Base-by-base conservation (phyloP, 1,139 yeast species). In the Pichiaceae sp. region DNA sequence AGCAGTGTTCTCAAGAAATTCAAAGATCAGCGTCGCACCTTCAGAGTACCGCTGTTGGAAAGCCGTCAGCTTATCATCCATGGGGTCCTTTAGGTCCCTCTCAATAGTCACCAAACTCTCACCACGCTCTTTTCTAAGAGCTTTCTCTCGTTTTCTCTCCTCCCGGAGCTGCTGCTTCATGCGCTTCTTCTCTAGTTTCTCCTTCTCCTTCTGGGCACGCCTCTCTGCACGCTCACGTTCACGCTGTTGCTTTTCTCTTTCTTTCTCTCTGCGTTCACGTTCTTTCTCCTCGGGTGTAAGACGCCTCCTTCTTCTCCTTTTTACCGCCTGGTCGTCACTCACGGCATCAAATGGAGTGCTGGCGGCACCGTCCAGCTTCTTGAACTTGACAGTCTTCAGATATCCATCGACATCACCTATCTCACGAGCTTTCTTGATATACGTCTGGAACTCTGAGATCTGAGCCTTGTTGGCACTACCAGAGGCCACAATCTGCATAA, bases 401-500 rank as follows among this genome's bases (percentile, higher is more conserved):
- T 44, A 42, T 32, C 46, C 56, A 38, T 43, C 52, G 17, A 42
- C 46, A 42, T 68, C 76, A 1, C 91, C 89, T 85, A 84, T 80
- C 26, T 73, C 76, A 42, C 81, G 69, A 0, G 96, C 96, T 36
- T 78, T 66, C 41, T 67, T 68, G 38, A 87, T 85, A 49, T 80
- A 83, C n/a, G 72, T 78, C 56, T 86, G 94, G 54, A 87, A 87
- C 29, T 75, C 75, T 26, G 72, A 64, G 18, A 89, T 80, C 54
- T 86, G 91, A 7, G 70, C 77, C 1, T 74, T 70, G 0, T 77
- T 57, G 0, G 96, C 95, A 23, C 66, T 68, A 2, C 95, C 95
- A 42, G 78, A 72, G 0, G 97, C 96, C 2, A 89, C 95, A 5
- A 69, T 70, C 43, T 78, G 76, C 96, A 89, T 86, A 38, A 89